phyloP scores from a whole-genome alignment of 106 monocot genomes.

The Dioscorea dumetorum region DNA sequence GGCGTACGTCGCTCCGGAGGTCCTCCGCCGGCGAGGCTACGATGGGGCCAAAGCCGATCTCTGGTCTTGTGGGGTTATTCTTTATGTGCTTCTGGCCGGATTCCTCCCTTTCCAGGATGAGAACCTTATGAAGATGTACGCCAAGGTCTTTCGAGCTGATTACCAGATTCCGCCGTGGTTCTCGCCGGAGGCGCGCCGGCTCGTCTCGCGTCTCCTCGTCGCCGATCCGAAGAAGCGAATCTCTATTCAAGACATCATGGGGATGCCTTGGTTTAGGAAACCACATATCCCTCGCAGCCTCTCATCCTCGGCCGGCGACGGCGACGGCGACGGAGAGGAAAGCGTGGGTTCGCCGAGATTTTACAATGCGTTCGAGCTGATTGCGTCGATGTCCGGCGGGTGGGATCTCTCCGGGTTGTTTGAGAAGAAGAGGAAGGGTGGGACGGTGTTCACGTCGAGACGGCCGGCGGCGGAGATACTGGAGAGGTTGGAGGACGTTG shows the following conservation, averaged over 20 bases:
- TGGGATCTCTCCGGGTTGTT: conserved; percentile 50
- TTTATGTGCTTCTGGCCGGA: conserved; percentile 18
- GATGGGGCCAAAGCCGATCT: conserved; percentile 15
- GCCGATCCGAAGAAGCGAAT: conserved; percentile 34
- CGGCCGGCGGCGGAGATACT: conserved; percentile 33
- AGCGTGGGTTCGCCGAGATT: conserved; percentile 16
- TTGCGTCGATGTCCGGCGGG: conserved; percentile 43
- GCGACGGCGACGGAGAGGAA: background rate
- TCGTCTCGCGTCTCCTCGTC: conserved; percentile 46
- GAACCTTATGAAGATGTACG: conserved; percentile 20
- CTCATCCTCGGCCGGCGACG: background rate
- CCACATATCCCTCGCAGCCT: background rate
- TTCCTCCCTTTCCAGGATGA: conserved; percentile 22
- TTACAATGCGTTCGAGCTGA: conserved; percentile 53
- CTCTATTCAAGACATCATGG: conserved; percentile 14
- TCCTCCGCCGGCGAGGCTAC: conserved; percentile 18
- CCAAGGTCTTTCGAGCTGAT: conserved; percentile 32
- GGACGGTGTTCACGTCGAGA: conserved; percentile 55
- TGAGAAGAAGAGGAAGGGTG: conserved; percentile 8
- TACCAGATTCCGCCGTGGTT: conserved; percentile 41
- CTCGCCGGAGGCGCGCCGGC: conserved; percentile 28
- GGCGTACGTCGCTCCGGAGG: conserved; percentile 26
- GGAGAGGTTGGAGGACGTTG: conserved; percentile 40
- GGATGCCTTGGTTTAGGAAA: conserved; percentile 29
- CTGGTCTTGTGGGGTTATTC: conserved; percentile 25